Evolutionary conservation across 257 asterid genomes (phyloP), one percentile per base, ranked within the genome.

Genomic region (Solanum chmielewskii): DNA sequence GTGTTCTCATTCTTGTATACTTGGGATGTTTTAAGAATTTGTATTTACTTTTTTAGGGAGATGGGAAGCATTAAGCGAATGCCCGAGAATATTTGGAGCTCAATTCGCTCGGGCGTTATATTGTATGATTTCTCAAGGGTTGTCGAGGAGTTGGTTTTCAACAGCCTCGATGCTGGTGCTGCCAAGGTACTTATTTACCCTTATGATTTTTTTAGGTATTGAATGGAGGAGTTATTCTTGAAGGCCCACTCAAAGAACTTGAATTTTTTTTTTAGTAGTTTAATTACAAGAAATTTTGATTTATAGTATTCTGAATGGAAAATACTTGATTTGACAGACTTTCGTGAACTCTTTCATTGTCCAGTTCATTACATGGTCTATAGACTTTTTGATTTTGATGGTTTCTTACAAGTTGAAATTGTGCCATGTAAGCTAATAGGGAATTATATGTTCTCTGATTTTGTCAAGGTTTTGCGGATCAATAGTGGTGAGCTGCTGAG

Each of bases 101-200:
- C 95, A 41, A 90, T 95, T 87, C 96, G 98, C 13, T 95, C 99
- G 6, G 97, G 98, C 73, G 88, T 92, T 80, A 92, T 96, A 71
- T 86, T 96, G 82, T 88, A 91, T 90, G 99, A 96, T 90, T 90
- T 94, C 89, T 87, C 97, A 39, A 91, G 98, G 95, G 92, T 96
- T 86, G 94, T 96, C 75, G 98, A 96, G 88, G 98, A 96, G 92
- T 91, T 96, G 88, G 92, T 96, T 83, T 94, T 92, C 83, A 96
- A 96, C 90, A 93, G 98, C 90, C 93, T 96, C 11, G 98, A 96
- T 84, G 95, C 99, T 1, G 98, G 98, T 29, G 97, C 99, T 64
- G 92, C 95, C 31, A 92, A 94, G 98, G 99, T 95, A 89, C 84
- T 21, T 9, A 25, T 82, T 39, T 15, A 29, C 83, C 62, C 52